phyloP scores from a whole-genome alignment of 2,329 filamentous ascomycete genomes.

The Claviceps sorghi region DNA sequence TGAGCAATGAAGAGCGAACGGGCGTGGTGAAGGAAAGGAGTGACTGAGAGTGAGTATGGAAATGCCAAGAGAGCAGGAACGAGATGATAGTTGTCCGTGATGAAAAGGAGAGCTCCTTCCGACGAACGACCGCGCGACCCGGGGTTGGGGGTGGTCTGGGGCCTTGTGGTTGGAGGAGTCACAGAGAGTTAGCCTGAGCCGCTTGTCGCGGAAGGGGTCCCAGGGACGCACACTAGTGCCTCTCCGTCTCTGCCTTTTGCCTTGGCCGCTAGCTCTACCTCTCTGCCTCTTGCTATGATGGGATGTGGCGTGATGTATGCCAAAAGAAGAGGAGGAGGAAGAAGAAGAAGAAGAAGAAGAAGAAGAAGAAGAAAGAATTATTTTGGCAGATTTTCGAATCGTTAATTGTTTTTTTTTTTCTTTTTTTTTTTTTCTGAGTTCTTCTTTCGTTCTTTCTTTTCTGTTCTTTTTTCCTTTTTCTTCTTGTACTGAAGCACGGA shows the following conservation, averaged over 20 bases:
- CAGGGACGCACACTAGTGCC: constrained; percentile 16
- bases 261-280: no score
- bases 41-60: constrained; percentile 22
- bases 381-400: no score
- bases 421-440: no score
- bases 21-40: constrained; percentile 20
- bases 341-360: no score
- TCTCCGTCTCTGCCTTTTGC: not conserved
- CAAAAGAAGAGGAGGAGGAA: no score
- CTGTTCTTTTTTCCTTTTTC: not conserved
- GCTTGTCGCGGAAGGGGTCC: constrained; percentile 21
- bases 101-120: constrained; percentile 14
- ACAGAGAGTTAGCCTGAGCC: constrained; percentile 12
- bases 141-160: not conserved
- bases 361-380: no score
- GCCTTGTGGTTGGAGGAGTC: constrained; percentile 2
- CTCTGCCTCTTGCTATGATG: not conserved
- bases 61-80: constrained; percentile 12
- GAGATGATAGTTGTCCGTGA: constrained; percentile 16
- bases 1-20: not conserved
- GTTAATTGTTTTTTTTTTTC: no score
- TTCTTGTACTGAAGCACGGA: not conserved
- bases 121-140: constrained; percentile 5
- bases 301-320: no score
- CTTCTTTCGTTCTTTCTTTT: no score